These are phyloP conservation scores for Aegilops bicornis DNA, from an alignment of 176 grass and related monocot genomes.

Conservation along the genomic window DNA sequence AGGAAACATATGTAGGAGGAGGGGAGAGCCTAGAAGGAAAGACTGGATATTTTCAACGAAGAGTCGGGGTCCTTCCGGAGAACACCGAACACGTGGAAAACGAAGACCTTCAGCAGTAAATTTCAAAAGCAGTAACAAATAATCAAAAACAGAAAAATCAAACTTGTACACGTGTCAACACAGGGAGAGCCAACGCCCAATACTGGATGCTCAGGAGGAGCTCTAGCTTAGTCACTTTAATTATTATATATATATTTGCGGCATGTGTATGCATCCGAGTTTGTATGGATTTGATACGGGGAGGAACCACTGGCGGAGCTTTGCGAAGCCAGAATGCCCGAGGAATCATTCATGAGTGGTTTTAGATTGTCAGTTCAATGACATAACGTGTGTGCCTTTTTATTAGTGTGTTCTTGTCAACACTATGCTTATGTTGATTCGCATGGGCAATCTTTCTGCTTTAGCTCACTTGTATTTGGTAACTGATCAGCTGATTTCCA, in stretches of 20 bases:
- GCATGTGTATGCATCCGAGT: background rate
- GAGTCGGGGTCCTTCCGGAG: too few species aligned
- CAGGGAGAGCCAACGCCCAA: too few species aligned
- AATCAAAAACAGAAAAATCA: too few species aligned
- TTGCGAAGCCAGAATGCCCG: background rate
- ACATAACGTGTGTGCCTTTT: background rate
- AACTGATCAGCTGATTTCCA: background rate
- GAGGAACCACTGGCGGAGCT: background rate
- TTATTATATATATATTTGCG: background rate
- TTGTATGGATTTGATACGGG: background rate
- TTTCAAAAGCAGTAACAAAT: too few species aligned
- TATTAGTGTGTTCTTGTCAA: background rate
- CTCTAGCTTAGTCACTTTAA: too few species aligned
- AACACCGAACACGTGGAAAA: too few species aligned
- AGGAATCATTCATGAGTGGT: background rate
- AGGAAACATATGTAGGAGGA: too few species aligned
- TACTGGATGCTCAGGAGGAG: too few species aligned
- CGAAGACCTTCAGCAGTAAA: too few species aligned
- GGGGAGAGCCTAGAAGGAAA: too few species aligned
- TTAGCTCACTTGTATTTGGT: background rate
- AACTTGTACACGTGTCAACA: too few species aligned
- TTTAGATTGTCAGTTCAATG: background rate
- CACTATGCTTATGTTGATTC: constrained; percentile 6
- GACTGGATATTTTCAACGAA: too few species aligned
- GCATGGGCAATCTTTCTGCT: background rate